phyloP scores from a whole-genome alignment of 306 rosid species.

The Oxytropis ochrocephala region DNA sequence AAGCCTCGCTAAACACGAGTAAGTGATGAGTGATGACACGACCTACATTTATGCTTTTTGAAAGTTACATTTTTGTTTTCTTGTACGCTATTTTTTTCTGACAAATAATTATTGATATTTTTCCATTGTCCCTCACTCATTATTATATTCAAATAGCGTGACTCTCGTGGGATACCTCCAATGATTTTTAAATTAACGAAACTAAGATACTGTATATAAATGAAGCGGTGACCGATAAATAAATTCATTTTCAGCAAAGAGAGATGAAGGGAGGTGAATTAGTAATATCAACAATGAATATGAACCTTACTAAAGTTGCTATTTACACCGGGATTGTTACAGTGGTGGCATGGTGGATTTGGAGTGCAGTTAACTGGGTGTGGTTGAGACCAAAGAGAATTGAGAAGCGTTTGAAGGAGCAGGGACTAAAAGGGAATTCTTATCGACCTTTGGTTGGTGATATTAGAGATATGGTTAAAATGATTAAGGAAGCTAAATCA shows the following conservation, averaged over 20 bases:
- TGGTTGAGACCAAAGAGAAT: conserved; percentile 34
- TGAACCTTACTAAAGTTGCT: not conserved
- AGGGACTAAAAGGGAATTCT: conserved; percentile 26
- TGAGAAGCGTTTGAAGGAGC: conserved; percentile 28
- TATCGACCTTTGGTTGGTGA: conserved; percentile 29
- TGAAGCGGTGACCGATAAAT: not conserved
- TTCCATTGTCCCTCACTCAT: no score
- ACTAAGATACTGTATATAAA: not conserved
- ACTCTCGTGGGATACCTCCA: not conserved
- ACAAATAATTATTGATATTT: no score
- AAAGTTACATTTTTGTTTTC: no score
- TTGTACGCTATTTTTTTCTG: no score
- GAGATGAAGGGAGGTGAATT: not conserved
- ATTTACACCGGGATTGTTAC: not conserved
- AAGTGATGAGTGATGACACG: no score
- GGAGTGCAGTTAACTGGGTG: conserved; percentile 32
- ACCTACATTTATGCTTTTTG: no score
- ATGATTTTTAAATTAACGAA: not conserved
- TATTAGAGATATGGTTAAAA: conserved; percentile 35
- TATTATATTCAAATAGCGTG: not conserved
- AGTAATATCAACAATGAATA: not conserved
- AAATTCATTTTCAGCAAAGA: no score
- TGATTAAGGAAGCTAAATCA: conserved; percentile 32
- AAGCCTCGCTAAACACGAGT: no score
- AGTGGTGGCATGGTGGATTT: conserved; percentile 29